These are phyloP conservation scores for Plasmodium chabaudi DNA, from an alignment of 169 alveolate genomes.

Conservation along the genomic window DNA sequence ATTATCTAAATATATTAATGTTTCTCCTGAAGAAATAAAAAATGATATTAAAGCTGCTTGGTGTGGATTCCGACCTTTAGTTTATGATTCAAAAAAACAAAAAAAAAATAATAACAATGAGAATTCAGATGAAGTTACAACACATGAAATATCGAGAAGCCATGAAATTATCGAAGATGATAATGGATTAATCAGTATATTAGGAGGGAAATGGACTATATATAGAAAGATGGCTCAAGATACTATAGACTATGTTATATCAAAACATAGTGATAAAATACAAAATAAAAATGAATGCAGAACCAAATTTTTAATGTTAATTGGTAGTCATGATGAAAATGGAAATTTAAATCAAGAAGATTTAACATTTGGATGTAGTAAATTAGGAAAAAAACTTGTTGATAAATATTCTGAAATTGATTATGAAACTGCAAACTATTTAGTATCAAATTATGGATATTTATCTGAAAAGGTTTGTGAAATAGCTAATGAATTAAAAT, in stretches of 20 bases:
- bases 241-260: constrained; percentile 80
- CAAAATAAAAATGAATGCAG: constrained; percentile 81
- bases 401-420: constrained; percentile 73
- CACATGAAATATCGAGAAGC: constrained; percentile 91
- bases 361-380: constrained; percentile 80
- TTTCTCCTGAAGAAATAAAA: constrained; percentile 78
- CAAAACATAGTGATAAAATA: constrained; percentile 63
- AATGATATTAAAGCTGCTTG: constrained; percentile 84
- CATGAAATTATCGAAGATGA: constrained; percentile 91
- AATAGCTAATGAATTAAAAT: constrained; percentile 76
- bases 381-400: constrained; percentile 75
- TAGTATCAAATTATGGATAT: constrained; percentile 86
- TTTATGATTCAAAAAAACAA: constrained; percentile 74
- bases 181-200: constrained; percentile 90
- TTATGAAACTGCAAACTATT: constrained; percentile 79
- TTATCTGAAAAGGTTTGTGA: constrained; percentile 82
- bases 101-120: constrained; percentile 73
- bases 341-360: constrained; percentile 79
- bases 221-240: constrained; percentile 95
- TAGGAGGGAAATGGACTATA: constrained; percentile 97
- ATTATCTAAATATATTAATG: constrained; percentile 81
- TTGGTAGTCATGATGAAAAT: constrained; percentile 79
- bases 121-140: constrained; percentile 30
- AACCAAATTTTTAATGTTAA: constrained; percentile 79
- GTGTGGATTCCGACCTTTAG: constrained; percentile 90